phyloP scores from a whole-genome alignment of 1,284 basidiomycete species.

The Ceraceosorus guamensis region DNA sequence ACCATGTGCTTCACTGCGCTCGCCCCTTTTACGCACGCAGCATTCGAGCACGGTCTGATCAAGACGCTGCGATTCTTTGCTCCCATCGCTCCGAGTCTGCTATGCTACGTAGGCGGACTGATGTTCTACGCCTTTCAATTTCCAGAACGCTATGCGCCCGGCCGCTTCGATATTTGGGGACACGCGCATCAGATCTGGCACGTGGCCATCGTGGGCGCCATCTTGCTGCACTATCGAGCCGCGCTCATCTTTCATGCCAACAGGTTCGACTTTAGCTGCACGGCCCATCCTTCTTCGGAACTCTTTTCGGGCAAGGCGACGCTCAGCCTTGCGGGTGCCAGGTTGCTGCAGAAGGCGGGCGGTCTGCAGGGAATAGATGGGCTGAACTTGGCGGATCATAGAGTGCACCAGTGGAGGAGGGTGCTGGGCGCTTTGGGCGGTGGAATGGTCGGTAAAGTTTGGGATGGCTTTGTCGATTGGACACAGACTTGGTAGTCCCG shows the following conservation, averaged over 20 bases:
- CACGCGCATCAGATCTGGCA: conserved; percentile 48
- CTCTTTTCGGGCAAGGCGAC: conserved; percentile 11
- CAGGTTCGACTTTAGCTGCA: conserved; percentile 41
- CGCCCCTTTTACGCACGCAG: conserved; percentile 40
- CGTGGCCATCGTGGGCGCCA: conserved; percentile 41
- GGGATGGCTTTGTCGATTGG: conserved; percentile 33
- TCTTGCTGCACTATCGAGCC: conserved; percentile 41
- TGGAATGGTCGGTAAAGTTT: conserved; percentile 28
- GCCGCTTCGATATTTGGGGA: conserved; percentile 39
- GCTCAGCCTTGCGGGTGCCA: conserved; percentile 6
- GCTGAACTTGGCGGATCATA: conserved; percentile 29
- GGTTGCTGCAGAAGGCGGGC: conserved; percentile 24
- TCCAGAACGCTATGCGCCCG: conserved; percentile 41
- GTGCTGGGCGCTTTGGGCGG: conserved; percentile 27
- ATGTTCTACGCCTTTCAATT: conserved; percentile 41
- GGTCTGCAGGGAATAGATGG: conserved; percentile 32
- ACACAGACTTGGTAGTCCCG: conserved; percentile 26
- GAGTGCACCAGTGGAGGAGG: conserved; percentile 29
- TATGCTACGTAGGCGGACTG: conserved; percentile 38
- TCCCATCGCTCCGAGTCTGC: conserved; percentile 39
- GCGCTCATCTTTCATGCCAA: conserved; percentile 37
- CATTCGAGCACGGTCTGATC: conserved; percentile 35
- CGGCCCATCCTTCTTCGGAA: neutral
- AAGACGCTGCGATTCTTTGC: conserved; percentile 36
- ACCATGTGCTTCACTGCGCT: conserved; percentile 42